Conservation (phyloP, 73 alveolate genomes). For the Effrenium voratum region DNA sequence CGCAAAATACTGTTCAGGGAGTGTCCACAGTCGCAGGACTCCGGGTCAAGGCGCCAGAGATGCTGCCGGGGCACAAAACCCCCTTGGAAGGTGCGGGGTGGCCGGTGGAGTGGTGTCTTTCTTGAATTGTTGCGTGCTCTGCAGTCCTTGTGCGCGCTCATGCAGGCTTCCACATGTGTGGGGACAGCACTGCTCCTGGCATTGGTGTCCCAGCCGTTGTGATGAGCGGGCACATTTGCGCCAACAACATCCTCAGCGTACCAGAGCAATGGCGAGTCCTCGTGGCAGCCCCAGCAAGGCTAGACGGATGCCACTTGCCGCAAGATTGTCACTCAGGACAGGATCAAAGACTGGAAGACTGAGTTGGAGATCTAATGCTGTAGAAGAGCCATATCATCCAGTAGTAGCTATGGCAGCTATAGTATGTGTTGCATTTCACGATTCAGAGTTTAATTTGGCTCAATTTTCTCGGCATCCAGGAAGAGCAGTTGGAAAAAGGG, state of each 20-base stretch:
- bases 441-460: not conserved
- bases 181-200: constrained; percentile 91
- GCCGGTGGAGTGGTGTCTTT: not conserved
- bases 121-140: not conserved
- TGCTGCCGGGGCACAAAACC: constrained; percentile 92
- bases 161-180: constrained; percentile 90
- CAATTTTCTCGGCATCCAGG: not conserved
- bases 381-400: no score
- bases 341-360: constrained; percentile 80
- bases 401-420: no score
- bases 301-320: not conserved
- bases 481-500: not conserved
- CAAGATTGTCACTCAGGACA: constrained; percentile 17
- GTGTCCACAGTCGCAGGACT: constrained; percentile 71
- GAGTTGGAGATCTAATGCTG: constrained; percentile 71
- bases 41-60: constrained; percentile 84
- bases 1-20: no score
- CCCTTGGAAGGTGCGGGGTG: constrained; percentile 61
- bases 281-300: not conserved
- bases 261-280: constrained; percentile 79
- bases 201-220: constrained; percentile 94
- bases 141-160: not conserved
- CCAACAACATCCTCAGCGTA: constrained; percentile 78
- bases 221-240: constrained; percentile 83
- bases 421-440: no score